Evolutionary conservation across 2,329 filamentous ascomycete species (phyloP).

Genomic region (Colletotrichum falcatum): DNA sequence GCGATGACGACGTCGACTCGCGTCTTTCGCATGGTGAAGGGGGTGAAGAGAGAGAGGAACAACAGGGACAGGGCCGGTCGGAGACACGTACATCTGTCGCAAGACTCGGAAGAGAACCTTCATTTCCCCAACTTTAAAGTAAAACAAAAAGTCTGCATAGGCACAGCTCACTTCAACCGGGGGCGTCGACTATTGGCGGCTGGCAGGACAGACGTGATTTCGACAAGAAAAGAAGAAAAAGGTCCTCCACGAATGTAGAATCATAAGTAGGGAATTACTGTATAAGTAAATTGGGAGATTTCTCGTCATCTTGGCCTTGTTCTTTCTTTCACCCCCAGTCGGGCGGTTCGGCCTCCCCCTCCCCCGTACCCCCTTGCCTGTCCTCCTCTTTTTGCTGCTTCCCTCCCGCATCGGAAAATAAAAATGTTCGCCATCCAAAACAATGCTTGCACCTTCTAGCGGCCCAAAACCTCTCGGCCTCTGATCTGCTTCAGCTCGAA

Average conservation of each 20-base stretch:
- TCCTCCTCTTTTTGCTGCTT: slow-evolving; percentile 19
- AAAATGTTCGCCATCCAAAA: slow-evolving; percentile 15
- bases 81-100: neutral
- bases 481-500: slow-evolving; percentile 7
- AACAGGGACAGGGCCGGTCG: neutral
- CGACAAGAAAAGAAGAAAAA: no score
- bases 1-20: neutral
- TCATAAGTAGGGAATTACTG: slow-evolving; percentile 27
- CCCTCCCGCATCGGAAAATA: neutral
- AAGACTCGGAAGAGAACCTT: neutral
- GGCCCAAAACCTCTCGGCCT: neutral
- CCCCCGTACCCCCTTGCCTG: neutral
- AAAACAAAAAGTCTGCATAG: neutral
- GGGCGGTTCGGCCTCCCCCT: slow-evolving; percentile 7
- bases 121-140: no score
- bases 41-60: no score
- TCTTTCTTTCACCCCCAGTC: slow-evolving; percentile 1
- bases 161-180: neutral
- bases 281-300: slow-evolving; percentile 30
- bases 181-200: neutral
- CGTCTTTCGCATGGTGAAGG: no score
- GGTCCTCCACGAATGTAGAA: neutral
- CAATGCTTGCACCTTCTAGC: slow-evolving; percentile 10
- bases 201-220: neutral
- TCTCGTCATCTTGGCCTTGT: slow-evolving; percentile 21